These are phyloP conservation scores for Persicaria maculosa DNA, from an alignment of 148 eudicot species.

Conservation along the genomic window DNA sequence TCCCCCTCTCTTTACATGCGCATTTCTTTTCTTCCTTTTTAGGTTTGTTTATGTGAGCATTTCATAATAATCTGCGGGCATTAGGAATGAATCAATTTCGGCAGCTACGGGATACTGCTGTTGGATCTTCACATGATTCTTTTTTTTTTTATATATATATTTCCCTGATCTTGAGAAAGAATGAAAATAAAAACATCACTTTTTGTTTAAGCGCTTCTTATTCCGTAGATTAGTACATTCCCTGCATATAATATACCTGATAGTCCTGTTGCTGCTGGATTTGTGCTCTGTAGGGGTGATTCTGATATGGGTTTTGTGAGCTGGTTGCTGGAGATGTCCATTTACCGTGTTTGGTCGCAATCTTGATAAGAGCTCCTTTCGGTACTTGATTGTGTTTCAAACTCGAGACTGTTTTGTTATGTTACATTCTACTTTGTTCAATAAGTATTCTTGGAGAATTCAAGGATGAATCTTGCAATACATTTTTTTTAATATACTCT, in stretches of 20 bases:
- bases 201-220: neutral
- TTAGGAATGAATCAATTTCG: neutral
- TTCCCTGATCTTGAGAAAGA: neutral
- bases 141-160: too few species aligned
- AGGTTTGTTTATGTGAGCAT: neutral
- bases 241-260: neutral
- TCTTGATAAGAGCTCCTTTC: neutral
- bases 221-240: neutral
- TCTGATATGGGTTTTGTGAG: neutral
- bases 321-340: slow-evolving; percentile 3
- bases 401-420: neutral
- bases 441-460: slow-evolving; percentile 1
- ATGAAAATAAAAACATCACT: neutral
- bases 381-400: neutral
- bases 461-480: neutral
- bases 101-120: neutral
- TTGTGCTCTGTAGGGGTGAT: neutral
- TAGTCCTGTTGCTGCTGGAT: neutral
- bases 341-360: neutral
- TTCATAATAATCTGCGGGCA: neutral
- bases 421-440: neutral
- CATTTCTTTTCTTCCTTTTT: neutral
- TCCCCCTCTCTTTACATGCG: neutral
- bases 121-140: neutral
- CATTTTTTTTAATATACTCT: neutral